Base-by-base conservation (phyloP, 2,329 filamentous ascomycete genomes). In the Microsporum audouinii region DNA sequence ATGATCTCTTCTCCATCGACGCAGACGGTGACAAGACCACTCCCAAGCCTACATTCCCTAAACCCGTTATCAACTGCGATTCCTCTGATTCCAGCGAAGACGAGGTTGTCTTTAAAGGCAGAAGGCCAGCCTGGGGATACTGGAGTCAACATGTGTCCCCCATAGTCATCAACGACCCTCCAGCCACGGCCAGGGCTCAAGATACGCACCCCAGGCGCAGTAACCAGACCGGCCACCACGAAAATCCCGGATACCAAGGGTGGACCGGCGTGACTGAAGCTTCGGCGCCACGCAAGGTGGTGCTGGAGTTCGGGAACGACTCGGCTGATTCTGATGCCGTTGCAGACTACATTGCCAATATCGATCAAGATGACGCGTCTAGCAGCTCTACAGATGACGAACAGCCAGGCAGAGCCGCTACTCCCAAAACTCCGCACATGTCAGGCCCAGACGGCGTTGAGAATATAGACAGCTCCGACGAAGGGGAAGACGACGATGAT, bases 11-110 rank as follows among this genome's bases (percentile, higher is more conserved):
- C 62, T 67, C 76, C 41, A 66, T 75, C 39, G 76, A 78, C 59
- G 65, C 68, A 1, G 59, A 65, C 17, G 74, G 72, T 3, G 68
- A 69, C 49, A 60, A 62, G 33, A 17, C 53, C 7, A 17, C 33
- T 12, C n/a, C 10, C 14, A 60, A 51, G 27, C 29, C 72, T 5
- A 70, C 70, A 3, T 61, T 73, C 17, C 63, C 70, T 6, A 64
- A 71, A 56, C 71, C 71, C 4, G 61, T 62, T 31, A 60, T 59
- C 39, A 45, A 41, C 14, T 74, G 74, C 1, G 68, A 47, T 29
- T 47, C 69, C 5, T 80, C 80, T 0, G 79, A 84, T 64, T 88
- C 87, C 0, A 88, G 86, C 67, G 88, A 88, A 56, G 89, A 96
- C 53, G 74, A 76, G 61, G 68, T 76, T 38, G 70, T 76, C 5